phyloP scores from a whole-genome alignment of 1,139 yeast species.

The Eremothecium gossypii region DNA sequence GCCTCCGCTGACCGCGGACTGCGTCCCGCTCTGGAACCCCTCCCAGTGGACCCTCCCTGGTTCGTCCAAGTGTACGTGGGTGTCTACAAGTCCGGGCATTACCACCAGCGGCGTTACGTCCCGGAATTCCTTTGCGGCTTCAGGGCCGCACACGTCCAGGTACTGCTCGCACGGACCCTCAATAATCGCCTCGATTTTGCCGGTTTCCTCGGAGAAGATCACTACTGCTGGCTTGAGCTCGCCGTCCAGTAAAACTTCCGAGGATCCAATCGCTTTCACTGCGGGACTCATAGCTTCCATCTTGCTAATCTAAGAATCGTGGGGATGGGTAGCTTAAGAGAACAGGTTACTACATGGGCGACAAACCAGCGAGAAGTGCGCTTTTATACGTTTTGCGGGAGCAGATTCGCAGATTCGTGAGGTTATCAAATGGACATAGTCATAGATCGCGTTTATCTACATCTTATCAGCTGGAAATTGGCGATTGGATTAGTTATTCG shows the following conservation, averaged over 20 bases:
- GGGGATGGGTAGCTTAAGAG: no score
- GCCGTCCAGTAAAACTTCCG: constrained; percentile 49
- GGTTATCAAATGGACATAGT: neutral
- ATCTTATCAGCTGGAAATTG: neutral
- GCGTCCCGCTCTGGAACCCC: constrained; percentile 88
- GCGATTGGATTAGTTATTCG: neutral
- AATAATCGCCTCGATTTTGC: constrained; percentile 51
- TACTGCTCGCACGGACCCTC: constrained; percentile 30
- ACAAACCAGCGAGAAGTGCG: no score
- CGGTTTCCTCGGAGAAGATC: constrained; percentile 51
- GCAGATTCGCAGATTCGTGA: no score
- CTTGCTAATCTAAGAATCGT: no score
- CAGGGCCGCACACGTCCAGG: constrained; percentile 28
- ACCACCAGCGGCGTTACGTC: constrained; percentile 58
- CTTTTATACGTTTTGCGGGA: no score
- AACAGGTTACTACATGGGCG: no score
- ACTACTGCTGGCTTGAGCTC: constrained; percentile 55
- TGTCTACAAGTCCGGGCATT: constrained; percentile 86
- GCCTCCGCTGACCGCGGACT: constrained; percentile 90
- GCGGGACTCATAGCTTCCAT: neutral
- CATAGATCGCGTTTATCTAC: neutral
- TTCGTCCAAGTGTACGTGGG: constrained; percentile 89
- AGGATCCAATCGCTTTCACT: constrained; percentile 52
- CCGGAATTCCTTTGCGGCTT: constrained; percentile 35
- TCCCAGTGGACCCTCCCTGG: constrained; percentile 97